Base-by-base conservation (phyloP, 768 basidiomycete species). In the Boletus sp. region DNA sequence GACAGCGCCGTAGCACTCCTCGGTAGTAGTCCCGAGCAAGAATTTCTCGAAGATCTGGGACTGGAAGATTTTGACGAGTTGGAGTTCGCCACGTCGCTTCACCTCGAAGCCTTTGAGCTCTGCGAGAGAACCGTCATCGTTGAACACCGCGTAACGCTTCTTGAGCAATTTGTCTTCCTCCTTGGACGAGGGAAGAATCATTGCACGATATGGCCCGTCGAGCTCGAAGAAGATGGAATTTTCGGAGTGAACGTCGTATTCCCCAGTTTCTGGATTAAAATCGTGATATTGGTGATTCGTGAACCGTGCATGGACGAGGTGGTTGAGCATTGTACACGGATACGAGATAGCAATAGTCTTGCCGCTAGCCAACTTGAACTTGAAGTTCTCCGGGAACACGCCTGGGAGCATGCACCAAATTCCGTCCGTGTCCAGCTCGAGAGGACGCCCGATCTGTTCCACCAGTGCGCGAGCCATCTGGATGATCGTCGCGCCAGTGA, bases 361-460 rank as follows among this genome's bases (percentile, higher is more conserved):
- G 54, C 97, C 96, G 62, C 81, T 87, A 42, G 77, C 76, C 55
- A 98, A 79, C 67, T 94, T 86, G 80, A 98, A 98, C 70, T 86
- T 87, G 84, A 98, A 98, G 72, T 97, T 92, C 73, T 98, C 97
- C 3, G 97, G 97, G 72, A 99, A 99, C 13, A 93, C 83, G 4
- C 92, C 93, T 5, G 97, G 97, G 23, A 98, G 84, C 97, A 99
- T 99, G 73, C 97, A 99, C 97, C 97, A 98, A 60, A 99, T 99
- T 59, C 97, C 96, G 72, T 99, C 97, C 14, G 97, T 99, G 70
- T 99, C 97, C 61, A 99, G 74, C 67, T 99, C 97, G 48, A 99
- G 83, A 1, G 97, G 97, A 8, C 97, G 85, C 4, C 97, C 97
- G 51, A 99, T 94, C 73, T 97, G 93, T 64, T 99, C 97, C 21